Conservation (phyloP, 805 yeast genomes). For the Saccharomycopsis javanensis region DNA sequence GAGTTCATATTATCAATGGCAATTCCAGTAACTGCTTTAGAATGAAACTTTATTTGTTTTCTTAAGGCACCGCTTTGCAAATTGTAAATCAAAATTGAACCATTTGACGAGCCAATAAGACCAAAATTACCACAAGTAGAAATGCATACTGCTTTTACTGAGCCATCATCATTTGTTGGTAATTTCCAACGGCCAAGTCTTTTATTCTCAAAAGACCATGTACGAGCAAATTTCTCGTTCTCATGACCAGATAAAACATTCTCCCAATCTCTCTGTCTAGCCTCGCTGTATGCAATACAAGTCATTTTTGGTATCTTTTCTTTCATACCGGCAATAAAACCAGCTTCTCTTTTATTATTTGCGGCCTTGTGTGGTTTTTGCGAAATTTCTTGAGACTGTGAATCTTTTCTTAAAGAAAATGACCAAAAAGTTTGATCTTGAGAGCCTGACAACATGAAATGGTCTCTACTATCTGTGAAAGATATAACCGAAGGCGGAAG, state of each 20-base stretch:
- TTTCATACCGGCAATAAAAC: conserved; percentile 41
- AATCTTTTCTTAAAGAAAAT: conserved; percentile 88
- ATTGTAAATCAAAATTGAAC: conserved; percentile 79
- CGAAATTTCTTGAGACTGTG: conserved; percentile 89
- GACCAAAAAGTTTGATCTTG: conserved; percentile 82
- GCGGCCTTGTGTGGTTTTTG: conserved; percentile 50
- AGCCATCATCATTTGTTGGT: conserved; percentile 66
- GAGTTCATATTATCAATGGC: conserved; percentile 86
- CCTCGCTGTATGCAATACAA: conserved; percentile 58
- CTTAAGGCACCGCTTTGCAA: conserved; percentile 84
- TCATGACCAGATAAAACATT: conserved; percentile 83
- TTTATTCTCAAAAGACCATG: conserved; percentile 78
- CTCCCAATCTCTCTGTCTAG: conserved; percentile 88
- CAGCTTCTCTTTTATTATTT: conserved; percentile 38
- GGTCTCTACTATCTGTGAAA: conserved; percentile 76
- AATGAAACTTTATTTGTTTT: conserved; percentile 59
- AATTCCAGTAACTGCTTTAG: conserved; percentile 77
- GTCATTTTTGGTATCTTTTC: conserved; percentile 73
- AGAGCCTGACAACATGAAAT: conserved; percentile 78
- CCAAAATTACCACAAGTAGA: conserved; percentile 96
- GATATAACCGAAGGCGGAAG: conserved; percentile 71
- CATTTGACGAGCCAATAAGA: conserved; percentile 77
- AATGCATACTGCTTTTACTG: conserved; percentile 64
- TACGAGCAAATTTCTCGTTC: conserved; percentile 73
- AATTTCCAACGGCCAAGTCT: conserved; percentile 70